Evolutionary conservation across 768 basidiomycete species (phyloP), one percentile per base, ranked within the genome.

Genomic region (Coprinellus micaceus): DNA sequence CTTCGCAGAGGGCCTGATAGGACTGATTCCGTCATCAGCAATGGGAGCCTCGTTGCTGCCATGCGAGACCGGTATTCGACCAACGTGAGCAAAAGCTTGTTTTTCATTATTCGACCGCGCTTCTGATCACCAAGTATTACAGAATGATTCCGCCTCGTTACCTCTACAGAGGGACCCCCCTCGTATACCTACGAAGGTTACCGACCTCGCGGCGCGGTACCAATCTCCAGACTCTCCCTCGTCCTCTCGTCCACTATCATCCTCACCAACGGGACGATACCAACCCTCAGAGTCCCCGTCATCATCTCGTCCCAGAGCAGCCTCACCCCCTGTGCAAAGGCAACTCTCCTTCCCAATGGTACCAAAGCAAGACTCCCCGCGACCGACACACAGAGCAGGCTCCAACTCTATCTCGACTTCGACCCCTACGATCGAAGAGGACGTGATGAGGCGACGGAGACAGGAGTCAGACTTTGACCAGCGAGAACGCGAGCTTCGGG

Each of bases 41-140:
- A 64, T 47, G 80, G 79, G 12, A 83, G 81, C 61, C 70, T 86
- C 24, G 88, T 91, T 44, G 85, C 88, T 41, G 81, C 82, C 1
- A 83, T 92, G 77, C 78, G 85, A 43, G 80, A 79, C 64, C 81
- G 80, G 49, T 90, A 87, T 60, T 76, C 81, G 21, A 77, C 71
- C 40, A 74, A 68, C 54, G 88, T 89, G 61, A 43, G 84, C 73
- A 39, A 40, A 58, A 53, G 60, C 24, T 39, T n/a, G n/a, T n/a
- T n/a, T n/a, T n/a, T n/a, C n/a, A n/a, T n/a, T n/a, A n/a, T n/a
- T n/a, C n/a, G n/a, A n/a, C n/a, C n/a, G n/a, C n/a, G n/a, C n/a
- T n/a, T n/a, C n/a, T n/a, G n/a, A n/a, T n/a, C n/a, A n/a, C n/a
- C n/a, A n/a, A n/a, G n/a, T n/a, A n/a, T n/a, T n/a, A n/a, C n/a